Evolutionary conservation across 495 filamentous ascomycete genomes (phyloP).

Genomic region (Aspergillus funiculosus): DNA sequence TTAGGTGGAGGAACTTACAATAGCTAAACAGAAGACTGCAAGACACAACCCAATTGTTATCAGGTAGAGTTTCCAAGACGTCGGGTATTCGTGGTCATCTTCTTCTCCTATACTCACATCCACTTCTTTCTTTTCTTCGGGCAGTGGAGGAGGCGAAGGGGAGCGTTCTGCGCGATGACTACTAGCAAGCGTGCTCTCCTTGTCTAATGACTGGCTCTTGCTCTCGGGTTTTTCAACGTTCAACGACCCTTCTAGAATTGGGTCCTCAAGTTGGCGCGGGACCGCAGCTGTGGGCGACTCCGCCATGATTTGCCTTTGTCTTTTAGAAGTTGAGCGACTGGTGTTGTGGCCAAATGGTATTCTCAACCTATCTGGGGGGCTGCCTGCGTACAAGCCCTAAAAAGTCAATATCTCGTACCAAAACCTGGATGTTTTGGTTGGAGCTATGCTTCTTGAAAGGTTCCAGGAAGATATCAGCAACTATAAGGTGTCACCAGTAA

Average conservation of each 20-base stretch:
- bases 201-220: conserved; percentile 20
- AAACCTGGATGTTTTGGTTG: no score
- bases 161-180: conserved; percentile 6
- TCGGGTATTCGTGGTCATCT: conserved; percentile 43
- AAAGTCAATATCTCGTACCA: no score
- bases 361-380: no score
- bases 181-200: conserved; percentile 22
- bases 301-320: neutral
- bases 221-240: neutral
- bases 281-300: neutral
- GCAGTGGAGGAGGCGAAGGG: neutral
- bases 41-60: conserved; percentile 58
- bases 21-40: conserved; percentile 59
- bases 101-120: conserved; percentile 28
- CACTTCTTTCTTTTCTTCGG: conserved; percentile 8
- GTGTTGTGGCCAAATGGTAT: no score
- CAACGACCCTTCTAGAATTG: neutral
- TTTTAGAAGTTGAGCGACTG: no score
- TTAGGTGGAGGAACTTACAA: conserved; percentile 39
- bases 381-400: no score
- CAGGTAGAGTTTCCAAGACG: conserved; percentile 42
- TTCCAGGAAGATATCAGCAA: no score
- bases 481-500: no score
- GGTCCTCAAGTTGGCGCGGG: no score
- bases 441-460: no score